Conservation (phyloP, 345 rosid species). For the Pistacia atlantica region DNA sequence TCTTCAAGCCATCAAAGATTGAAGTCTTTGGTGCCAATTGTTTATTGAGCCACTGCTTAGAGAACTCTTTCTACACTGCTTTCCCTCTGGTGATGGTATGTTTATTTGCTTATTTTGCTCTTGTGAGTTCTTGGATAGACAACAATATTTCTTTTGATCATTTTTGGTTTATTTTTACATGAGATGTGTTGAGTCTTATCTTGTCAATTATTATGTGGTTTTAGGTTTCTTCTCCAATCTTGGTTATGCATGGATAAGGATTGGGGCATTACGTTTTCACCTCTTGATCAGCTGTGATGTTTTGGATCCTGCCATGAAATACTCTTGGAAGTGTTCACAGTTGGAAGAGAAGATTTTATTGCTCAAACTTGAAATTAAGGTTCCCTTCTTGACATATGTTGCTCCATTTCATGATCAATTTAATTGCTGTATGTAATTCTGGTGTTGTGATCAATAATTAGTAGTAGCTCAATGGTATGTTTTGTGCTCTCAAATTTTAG, state of each 20-base stretch:
- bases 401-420: neutral
- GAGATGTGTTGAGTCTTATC: slow-evolving; percentile 17
- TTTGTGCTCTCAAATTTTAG: too few species aligned
- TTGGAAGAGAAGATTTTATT: slow-evolving; percentile 58
- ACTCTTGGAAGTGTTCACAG: slow-evolving; percentile 55
- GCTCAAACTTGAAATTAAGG: slow-evolving; percentile 78
- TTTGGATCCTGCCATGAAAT: slow-evolving; percentile 82
- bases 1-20: slow-evolving; percentile 66
- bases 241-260: slow-evolving; percentile 72
- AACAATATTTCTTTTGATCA: neutral
- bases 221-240: slow-evolving; percentile 49
- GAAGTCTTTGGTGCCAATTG: slow-evolving; percentile 41
- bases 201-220: neutral
- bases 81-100: slow-evolving; percentile 45
- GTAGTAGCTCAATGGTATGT: neutral
- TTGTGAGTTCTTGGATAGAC: slow-evolving; percentile 12
- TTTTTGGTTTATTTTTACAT: neutral
- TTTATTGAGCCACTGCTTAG: slow-evolving; percentile 60
- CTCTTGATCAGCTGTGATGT: slow-evolving; percentile 68
- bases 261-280: slow-evolving; percentile 74
- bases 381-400: slow-evolving; percentile 19
- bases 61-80: slow-evolving; percentile 51
- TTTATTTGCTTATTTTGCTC: slow-evolving; percentile 13
- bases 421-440: neutral
- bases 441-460: neutral